Percentiles rank a stretch among this genome's conserved stretches.
These are phyloP conservation scores for Aureobasidium pullulans DNA, from an alignment of 2,329 filamentous ascomycete genomes.

Conservation along the genomic window DNA sequence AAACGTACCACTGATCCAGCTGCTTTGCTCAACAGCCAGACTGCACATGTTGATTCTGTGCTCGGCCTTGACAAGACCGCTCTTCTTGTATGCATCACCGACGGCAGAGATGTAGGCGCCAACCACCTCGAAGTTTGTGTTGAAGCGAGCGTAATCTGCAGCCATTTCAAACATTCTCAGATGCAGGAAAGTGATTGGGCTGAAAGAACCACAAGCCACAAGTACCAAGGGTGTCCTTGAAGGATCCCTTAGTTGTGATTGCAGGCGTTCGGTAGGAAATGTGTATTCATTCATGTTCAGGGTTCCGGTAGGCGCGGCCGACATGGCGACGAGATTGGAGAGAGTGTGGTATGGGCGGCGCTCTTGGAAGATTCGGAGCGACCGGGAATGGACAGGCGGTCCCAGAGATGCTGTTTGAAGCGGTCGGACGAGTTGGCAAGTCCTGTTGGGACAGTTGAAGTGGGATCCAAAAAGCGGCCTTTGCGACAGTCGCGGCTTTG, in stretches of 20 bases:
- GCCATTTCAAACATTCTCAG: conserved; percentile 86
- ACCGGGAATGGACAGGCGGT: neutral
- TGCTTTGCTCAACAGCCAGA: conserved; percentile 67
- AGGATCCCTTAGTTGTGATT: conserved; percentile 48
- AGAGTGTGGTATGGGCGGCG: conserved; percentile 7
- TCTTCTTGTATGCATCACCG: conserved; percentile 70
- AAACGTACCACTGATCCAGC: conserved; percentile 57
- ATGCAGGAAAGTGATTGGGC: conserved; percentile 53
- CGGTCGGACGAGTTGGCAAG: neutral
- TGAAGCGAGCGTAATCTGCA: conserved; percentile 68
- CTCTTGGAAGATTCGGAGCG: neutral
- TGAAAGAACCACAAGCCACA: conserved; percentile 57
- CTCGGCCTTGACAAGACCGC: conserved; percentile 63
- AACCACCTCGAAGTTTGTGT: conserved; percentile 73
- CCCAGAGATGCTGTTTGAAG: neutral
- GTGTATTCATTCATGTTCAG: conserved; percentile 44
- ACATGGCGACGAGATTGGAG: conserved; percentile 12
- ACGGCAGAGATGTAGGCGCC: conserved; percentile 81
- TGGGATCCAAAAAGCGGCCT: neutral
- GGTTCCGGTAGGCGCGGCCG: conserved; percentile 9
- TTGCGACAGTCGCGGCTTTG: conserved; percentile 8
- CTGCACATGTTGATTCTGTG: conserved; percentile 82
- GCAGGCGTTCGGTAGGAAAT: conserved; percentile 56
- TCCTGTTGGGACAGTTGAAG: neutral
- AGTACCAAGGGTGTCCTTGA: conserved; percentile 57